These are phyloP conservation scores for Hericium coralloides DNA, from an alignment of 768 basidiomycete species.

Conservation along the genomic window DNA sequence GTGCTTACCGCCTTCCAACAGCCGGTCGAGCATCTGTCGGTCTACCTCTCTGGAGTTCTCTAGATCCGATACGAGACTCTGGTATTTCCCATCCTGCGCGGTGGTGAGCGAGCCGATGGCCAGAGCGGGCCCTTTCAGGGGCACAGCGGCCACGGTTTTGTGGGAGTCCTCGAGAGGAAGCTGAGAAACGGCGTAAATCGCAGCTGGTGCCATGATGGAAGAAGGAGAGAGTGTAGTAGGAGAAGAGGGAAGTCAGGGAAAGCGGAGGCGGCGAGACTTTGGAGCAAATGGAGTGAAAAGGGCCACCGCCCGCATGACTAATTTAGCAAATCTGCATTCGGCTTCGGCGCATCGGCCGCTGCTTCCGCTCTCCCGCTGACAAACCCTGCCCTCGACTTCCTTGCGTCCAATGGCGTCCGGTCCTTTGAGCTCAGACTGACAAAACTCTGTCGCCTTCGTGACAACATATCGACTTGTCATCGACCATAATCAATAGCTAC, in stretches of 20 bases:
- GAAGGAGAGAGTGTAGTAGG: neutral
- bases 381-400: neutral
- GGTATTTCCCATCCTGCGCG: constrained; percentile 74
- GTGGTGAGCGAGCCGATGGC: constrained; percentile 73
- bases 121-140: constrained; percentile 42
- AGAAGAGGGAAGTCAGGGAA: neutral
- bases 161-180: constrained; percentile 5
- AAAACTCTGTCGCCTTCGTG: too few relatives aligned
- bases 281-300: neutral
- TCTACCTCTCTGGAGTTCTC: constrained; percentile 52
- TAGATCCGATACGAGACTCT: constrained; percentile 54
- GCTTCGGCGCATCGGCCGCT: neutral
- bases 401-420: too few relatives aligned
- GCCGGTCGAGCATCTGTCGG: constrained; percentile 72
- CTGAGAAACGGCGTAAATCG: constrained; percentile 28
- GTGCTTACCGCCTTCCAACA: constrained; percentile 66
- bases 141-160: constrained; percentile 16
- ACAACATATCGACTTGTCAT: too few relatives aligned
- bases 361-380: neutral
- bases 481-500: too few relatives aligned
- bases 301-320: neutral
- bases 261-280: neutral
- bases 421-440: too few relatives aligned
- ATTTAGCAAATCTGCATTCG: neutral
- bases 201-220: constrained; percentile 51